Evolutionary conservation across 306 rosid genomes (phyloP).

Genomic region (Fragaria ananassa): DNA sequence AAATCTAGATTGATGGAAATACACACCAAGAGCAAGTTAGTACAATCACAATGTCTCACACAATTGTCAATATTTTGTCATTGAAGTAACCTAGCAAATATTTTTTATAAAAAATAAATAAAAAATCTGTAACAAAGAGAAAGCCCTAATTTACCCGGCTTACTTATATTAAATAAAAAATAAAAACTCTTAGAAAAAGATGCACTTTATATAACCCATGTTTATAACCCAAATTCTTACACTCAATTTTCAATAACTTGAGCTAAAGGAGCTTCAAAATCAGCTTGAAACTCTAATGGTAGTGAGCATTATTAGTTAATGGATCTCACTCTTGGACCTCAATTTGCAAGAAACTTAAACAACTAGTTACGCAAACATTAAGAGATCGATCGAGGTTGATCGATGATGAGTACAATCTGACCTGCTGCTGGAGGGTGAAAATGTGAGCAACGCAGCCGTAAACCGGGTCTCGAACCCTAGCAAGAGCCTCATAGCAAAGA

Average conservation of each 20-base stretch:
- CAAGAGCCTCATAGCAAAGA: constrained; percentile 77
- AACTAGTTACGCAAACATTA: background rate
- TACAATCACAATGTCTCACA: constrained; percentile 8
- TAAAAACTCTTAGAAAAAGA: background rate
- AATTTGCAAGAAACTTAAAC: background rate
- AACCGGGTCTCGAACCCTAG: constrained; percentile 81
- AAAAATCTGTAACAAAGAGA: background rate
- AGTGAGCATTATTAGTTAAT: background rate
- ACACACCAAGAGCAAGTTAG: constrained; percentile 8
- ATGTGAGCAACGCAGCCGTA: constrained; percentile 83
- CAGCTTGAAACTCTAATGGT: background rate
- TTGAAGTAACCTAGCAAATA: background rate
- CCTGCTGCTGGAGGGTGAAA: constrained; percentile 91
- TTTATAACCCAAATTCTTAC: background rate
- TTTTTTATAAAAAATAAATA: background rate
- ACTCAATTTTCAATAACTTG: background rate
- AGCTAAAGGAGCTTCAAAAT: background rate
- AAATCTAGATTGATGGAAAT: constrained; percentile 3
- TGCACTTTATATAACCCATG: background rate
- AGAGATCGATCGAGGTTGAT: background rate
- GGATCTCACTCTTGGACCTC: background rate
- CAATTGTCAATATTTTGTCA: constrained; percentile 4
- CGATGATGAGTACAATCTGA: constrained; percentile 12
- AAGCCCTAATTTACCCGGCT: background rate
- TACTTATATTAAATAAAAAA: background rate